Percentiles rank a stretch among this genome's conserved stretches.
phyloP scores from a whole-genome alignment of 148 eudicot species.

The Vaccinium vitisidaea region DNA sequence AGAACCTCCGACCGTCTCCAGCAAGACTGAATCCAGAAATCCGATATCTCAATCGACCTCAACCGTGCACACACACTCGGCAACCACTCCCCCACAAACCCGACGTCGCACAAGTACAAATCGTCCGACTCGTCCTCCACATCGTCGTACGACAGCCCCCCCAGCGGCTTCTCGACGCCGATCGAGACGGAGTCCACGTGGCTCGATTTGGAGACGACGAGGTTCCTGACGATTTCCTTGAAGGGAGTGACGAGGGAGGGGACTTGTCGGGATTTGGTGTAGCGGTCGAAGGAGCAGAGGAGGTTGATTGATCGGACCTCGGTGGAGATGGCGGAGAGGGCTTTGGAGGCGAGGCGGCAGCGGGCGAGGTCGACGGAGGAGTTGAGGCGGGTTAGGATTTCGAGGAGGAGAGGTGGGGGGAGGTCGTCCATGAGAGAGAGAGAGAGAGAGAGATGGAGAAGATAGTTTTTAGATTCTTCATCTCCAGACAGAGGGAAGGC shows the following conservation, averaged over 20 bases:
- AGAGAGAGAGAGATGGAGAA: neutral
- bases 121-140: slow-evolving; percentile 53
- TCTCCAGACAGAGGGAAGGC: no score
- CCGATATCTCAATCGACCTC: slow-evolving; percentile 40
- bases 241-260: slow-evolving; percentile 39
- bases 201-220: slow-evolving; percentile 18
- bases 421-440: slow-evolving; percentile 50
- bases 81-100: slow-evolving; percentile 43
- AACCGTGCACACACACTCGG: slow-evolving; percentile 26
- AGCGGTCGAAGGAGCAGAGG: slow-evolving; percentile 51
- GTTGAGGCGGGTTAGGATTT: slow-evolving; percentile 49
- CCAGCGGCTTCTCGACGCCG: slow-evolving; percentile 51
- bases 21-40: slow-evolving; percentile 67
- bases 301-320: slow-evolving; percentile 44
- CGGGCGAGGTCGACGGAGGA: slow-evolving; percentile 52
- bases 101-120: slow-evolving; percentile 41
- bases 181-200: slow-evolving; percentile 42
- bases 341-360: slow-evolving; percentile 42
- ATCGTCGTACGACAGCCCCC: slow-evolving; percentile 38
- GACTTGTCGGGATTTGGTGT: slow-evolving; percentile 38
- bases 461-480: no score
- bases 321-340: slow-evolving; percentile 41
- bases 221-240: slow-evolving; percentile 33
- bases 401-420: slow-evolving; percentile 39
- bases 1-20: slow-evolving; percentile 51